Evolutionary conservation across 2,329 filamentous ascomycete species (phyloP).

Genomic region (Aspergillus sp.): DNA sequence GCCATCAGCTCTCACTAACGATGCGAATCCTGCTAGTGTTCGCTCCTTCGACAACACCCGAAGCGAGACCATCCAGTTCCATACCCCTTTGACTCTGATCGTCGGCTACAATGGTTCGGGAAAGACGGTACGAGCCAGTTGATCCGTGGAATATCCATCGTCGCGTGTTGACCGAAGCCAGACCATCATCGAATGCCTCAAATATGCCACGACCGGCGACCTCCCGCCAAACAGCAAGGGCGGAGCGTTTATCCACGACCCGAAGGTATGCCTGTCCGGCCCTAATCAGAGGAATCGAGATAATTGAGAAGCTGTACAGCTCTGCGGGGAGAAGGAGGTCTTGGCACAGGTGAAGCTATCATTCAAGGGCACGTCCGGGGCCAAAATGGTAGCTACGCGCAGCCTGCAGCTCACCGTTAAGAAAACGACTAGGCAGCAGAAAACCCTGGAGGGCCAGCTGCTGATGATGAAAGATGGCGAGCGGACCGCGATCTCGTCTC

Average conservation of each 20-base stretch:
- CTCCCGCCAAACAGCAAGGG: slow-evolving; percentile 82
- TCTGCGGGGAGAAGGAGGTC: slow-evolving; percentile 78
- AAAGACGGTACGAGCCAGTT: slow-evolving; percentile 60
- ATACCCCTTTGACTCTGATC: slow-evolving; percentile 85
- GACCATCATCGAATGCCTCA: slow-evolving; percentile 97
- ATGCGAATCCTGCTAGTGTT: slow-evolving; percentile 37
- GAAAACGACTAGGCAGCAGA: slow-evolving; percentile 65
- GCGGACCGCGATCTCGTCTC: slow-evolving; percentile 65
- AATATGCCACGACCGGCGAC: slow-evolving; percentile 93
- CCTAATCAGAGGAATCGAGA: too few relatives aligned
- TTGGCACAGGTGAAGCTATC: slow-evolving; percentile 83
- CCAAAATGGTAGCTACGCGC: slow-evolving; percentile 72
- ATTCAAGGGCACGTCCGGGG: slow-evolving; percentile 69
- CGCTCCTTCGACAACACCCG: slow-evolving; percentile 75
- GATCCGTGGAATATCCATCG: too few relatives aligned
- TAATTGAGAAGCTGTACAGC: slow-evolving; percentile 36
- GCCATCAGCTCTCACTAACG: slow-evolving; percentile 2
- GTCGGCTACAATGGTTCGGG: slow-evolving; percentile 96
- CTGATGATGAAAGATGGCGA: slow-evolving; percentile 71
- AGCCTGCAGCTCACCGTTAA: slow-evolving; percentile 80
- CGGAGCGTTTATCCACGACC: slow-evolving; percentile 93
- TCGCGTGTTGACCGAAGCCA: slow-evolving; percentile 15
- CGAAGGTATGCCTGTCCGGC: slow-evolving; percentile 59
- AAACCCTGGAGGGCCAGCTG: slow-evolving; percentile 74
- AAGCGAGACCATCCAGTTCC: slow-evolving; percentile 74